Evolutionary conservation across 106 monocot species (phyloP), one percentile per base, ranked within the genome.

Genomic region (Acorus calamus): DNA sequence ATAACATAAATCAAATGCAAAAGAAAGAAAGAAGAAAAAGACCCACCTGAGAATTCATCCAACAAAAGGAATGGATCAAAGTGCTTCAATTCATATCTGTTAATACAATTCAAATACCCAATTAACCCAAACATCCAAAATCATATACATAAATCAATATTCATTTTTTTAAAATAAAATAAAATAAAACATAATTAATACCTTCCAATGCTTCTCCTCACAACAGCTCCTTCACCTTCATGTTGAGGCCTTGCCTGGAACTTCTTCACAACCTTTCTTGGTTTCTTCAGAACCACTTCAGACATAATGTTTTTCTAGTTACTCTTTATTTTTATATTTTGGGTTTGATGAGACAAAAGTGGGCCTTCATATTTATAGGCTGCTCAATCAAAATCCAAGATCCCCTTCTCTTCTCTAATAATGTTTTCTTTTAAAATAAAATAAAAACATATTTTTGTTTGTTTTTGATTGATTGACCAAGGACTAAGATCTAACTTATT

Each of bases 161-260:
- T 14, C n/a, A 46, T 13, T 28, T 5, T 48, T 53, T 3, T 53
- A 65, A 7, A 43, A 42, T 13, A 42, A 41, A 47, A 42, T 42
- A 2, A 4, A 42, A 47, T n/a, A 53, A 50, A 7, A 4, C 7
- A 2, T 3, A 13, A 1, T 10, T 11, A 44, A 52, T 53, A 83
- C 90, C 83, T 83, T 59, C 90, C 90, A 57, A 91, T 91, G 78
- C 90, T 91, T 54, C 90, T 73, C 13, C 90, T 55, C 2, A 91
- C 90, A 44, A 81, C 78, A 14, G 86, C 90, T 6, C 86, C 86
- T 0, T 60, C 73, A n/a, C 90, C 90, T 65, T 91, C 86, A n/a
- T 58, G 72, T 71, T 86, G 90, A 11, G 74, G 83, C 78, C 69
- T 75, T 5, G 90, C 83, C 52, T 66, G 76, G 43, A 91, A 71